Base-by-base conservation (phyloP, 2,329 filamentous ascomycete species). In the Fusarium sp. region DNA sequence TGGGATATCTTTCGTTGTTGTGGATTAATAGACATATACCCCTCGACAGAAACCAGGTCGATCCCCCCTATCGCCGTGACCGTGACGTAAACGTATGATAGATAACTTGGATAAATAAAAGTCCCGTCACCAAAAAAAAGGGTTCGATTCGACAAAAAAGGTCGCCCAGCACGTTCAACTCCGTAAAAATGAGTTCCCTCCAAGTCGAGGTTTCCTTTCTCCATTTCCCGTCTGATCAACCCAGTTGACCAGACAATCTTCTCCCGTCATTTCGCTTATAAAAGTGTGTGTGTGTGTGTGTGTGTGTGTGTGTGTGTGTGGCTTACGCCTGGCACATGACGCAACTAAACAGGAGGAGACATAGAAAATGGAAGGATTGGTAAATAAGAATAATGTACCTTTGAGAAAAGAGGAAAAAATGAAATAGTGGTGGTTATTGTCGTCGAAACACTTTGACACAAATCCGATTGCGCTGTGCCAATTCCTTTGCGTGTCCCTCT, bases 391-490 rank as follows among this genome's bases (percentile, higher is more conserved):
- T 40, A 68, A 65, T 67, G 50, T 72, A 67, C 62, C 62, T 63
- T 63, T 63, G 68, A 69, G 70, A 68, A 66, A 67, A 18, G 47
- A 71, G 42, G 42, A 61, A 64, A 50, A 61, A 59, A 61, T 64
- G 45, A 73, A 66, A 66, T 56, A 52, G 57, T 50, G 29, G 64
- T 64, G 60, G 63, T 38, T n/a, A 16, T 66, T 61, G 59, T 74
- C 72, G 74, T 70, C 61, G 61, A 77, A 69, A 65, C 69, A 75
- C 63, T 22, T 22, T 70, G 64, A 62, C 69, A 71, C 64, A 67
- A 34, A 42, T 61, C 66, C 52, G 38, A 52, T 54, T 69, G 59
- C 59, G 71, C 59, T 76, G 35, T 69, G 68, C 68, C 68, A 67
- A 54, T 38, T 60, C 61, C 58, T 52, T 59, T 54, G 29, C 35